Evolutionary conservation across 129 eudicot genomes (phyloP).

Genomic region (Flaveria linearis): DNA sequence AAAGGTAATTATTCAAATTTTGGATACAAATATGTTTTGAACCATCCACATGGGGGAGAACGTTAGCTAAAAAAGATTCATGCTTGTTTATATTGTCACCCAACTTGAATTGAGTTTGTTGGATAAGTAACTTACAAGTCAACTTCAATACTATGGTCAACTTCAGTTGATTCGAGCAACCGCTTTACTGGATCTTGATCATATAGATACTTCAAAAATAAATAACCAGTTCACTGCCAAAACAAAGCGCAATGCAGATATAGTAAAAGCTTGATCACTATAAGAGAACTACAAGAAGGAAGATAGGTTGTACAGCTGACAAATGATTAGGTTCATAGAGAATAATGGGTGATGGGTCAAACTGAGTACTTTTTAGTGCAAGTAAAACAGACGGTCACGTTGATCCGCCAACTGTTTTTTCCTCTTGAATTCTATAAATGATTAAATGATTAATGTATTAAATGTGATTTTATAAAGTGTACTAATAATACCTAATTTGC

Average conservation of each 20-base stretch:
- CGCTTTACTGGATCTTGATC: constrained; percentile 86
- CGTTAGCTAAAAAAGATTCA: constrained; percentile 17
- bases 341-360: background rate
- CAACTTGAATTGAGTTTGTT: constrained; percentile 7
- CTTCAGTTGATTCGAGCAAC: constrained; percentile 64
- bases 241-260: constrained; percentile 18
- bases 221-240: constrained; percentile 87
- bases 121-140: constrained; percentile 58
- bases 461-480: background rate
- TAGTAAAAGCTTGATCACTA: constrained; percentile 10
- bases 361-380: background rate
- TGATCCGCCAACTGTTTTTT: background rate
- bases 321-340: background rate
- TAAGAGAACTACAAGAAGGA: background rate
- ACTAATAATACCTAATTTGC: background rate
- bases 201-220: constrained; percentile 83
- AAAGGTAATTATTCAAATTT: background rate
- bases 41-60: constrained; percentile 1
- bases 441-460: background rate
- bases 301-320: background rate
- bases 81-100: constrained; percentile 15
- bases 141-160: constrained; percentile 60
- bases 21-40: constrained; percentile 13
- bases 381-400: background rate
- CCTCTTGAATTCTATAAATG: background rate